A percentile compares a stretch with the other conserved stretches of the same genome.
Conservation (phyloP, 2,329 filamentous ascomycete genomes). For the Stylonectria norvegica region DNA sequence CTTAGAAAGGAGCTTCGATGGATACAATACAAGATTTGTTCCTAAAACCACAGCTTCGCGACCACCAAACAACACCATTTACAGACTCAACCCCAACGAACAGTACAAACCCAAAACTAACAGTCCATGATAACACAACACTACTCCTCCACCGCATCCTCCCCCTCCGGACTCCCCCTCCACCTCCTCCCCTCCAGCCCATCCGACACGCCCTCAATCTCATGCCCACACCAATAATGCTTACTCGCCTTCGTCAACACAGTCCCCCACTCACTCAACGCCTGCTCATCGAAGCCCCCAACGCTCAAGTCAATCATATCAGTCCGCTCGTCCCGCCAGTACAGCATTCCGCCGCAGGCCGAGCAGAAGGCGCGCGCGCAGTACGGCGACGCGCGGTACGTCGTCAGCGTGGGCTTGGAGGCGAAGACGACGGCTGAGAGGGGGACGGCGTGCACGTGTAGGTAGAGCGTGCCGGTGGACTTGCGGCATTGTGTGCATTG, state of each 20-base stretch:
- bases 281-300: constrained; percentile 45
- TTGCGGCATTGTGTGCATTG: constrained; percentile 56
- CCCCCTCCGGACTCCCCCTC: constrained; percentile 18
- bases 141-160: too few relatives aligned
- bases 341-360: constrained; percentile 48
- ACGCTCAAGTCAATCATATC: constrained; percentile 36
- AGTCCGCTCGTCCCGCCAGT: constrained; percentile 37
- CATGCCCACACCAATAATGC: constrained; percentile 43
- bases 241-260: constrained; percentile 37
- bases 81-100: too few relatives aligned
- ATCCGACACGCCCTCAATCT: constrained; percentile 49
- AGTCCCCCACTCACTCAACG: constrained; percentile 37
- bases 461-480: constrained; percentile 46
- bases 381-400: constrained; percentile 39
- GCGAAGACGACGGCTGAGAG: constrained; percentile 34
- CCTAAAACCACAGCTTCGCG: too few relatives aligned
- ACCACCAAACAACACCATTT: too few relatives aligned
- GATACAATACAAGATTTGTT: too few relatives aligned
- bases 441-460: constrained; percentile 39
- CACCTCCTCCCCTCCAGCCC: constrained; percentile 29
- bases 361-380: constrained; percentile 47
- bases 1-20: too few relatives aligned
- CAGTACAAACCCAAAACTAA: too few relatives aligned
- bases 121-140: too few relatives aligned
- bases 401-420: constrained; percentile 32